Evolutionary conservation across 2,329 filamentous ascomycete species (phyloP).

Genomic region (Hypoxylon sp.): DNA sequence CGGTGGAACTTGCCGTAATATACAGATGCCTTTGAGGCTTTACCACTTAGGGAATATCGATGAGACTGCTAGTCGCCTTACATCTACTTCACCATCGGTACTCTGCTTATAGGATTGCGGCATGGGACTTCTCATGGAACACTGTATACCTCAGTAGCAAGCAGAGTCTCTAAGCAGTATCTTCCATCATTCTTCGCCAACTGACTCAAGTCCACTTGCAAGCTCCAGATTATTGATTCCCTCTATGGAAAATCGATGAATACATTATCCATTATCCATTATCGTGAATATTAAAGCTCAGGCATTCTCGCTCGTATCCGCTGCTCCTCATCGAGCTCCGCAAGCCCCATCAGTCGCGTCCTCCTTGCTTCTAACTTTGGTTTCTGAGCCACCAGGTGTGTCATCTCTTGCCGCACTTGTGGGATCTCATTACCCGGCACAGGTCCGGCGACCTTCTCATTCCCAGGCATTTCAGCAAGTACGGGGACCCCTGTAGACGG

Average conservation of each 20-base stretch:
- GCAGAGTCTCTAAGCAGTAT: background rate
- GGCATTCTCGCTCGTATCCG: constrained; percentile 29
- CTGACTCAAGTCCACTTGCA: background rate
- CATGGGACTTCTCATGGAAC: background rate
- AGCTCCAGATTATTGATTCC: background rate
- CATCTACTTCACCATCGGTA: background rate
- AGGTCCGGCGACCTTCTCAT: background rate
- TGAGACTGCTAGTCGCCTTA: background rate
- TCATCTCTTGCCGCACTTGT: constrained; percentile 24
- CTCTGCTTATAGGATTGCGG: background rate
- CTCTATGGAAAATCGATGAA: background rate
- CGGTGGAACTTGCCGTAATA: background rate
- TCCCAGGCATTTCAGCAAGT: constrained; percentile 7
- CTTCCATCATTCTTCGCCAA: background rate
- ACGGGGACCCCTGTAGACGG: background rate
- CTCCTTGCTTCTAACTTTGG: constrained; percentile 28
- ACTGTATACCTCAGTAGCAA: background rate
- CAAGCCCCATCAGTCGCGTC: constrained; percentile 26
- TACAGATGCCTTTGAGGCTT: background rate
- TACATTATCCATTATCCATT: no score
- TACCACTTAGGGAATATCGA: background rate
- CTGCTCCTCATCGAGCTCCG: constrained; percentile 34
- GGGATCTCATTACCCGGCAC: constrained; percentile 2
- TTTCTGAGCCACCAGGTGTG: constrained; percentile 16
- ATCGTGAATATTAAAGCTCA: constrained; percentile 20